Base-by-base conservation (phyloP, 768 basidiomycete species). In the Trichaptum fuscoviolaceum region DNA sequence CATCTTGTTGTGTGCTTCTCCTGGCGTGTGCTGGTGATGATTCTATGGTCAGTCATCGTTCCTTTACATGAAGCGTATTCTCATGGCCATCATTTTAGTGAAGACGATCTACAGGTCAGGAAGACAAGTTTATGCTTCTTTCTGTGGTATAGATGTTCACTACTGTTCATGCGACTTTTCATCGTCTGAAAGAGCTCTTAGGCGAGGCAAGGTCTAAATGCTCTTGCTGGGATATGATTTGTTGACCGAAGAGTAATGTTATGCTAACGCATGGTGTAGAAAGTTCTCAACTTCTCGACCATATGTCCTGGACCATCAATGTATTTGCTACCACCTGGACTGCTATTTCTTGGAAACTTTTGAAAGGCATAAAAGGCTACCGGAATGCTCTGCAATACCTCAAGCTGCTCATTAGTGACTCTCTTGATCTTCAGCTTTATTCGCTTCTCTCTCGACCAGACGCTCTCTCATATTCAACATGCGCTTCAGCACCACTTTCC, bases 401-500 rank as follows among this genome's bases (percentile, higher is more conserved):
- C 42, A 52, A 52, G 42, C 20, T 52, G 42, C 42, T 52, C 42
- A 52, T 20, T 12, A 52, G 42, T 20, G 42, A 12, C 42, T 52
- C 42, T 52, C 15, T 20, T 12, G 42, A 15, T 20, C 42, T 52
- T 12, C 42, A 52, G 15, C 20, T 20, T 52, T 5, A 3, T 12
- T 52, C 12, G 15, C 12, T 52, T 12, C 20, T 20, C 42, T 15
- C 20, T 20, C 2, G 42, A 52, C 42, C 15, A 52, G 15, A 4
- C 10, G n/a, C 60, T 61, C 60, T 61, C 60, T 35, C 34, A 23
- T 61, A n/a, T 26, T 63, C 34, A 35, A 27, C 17, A 63, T 63
- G 63, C 63, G 63, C 25, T 63, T 63, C 36, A 52, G 25, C 25
- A 52, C 26, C 20, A 63, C 63, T 35, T 25, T 63, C 23, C 23